Percentiles rank a stretch among this genome's conserved stretches.
These are phyloP conservation scores for Luvunga scandens DNA, from an alignment of 345 rosid species.

Conservation along the genomic window DNA sequence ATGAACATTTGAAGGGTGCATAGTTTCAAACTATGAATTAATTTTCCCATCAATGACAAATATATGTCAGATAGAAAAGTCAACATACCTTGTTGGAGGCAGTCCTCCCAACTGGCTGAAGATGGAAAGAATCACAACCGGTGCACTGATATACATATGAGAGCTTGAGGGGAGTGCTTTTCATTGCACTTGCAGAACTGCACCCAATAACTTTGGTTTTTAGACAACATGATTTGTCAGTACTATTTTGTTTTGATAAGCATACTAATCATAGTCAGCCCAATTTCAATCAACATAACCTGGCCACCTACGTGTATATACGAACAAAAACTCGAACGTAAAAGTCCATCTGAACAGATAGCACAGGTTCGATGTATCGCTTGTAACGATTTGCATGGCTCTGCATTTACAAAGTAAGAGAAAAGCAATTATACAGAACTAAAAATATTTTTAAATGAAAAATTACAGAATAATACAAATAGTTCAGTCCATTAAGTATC, in stretches of 20 bases:
- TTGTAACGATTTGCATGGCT: constrained; percentile 99
- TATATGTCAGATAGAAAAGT: neutral
- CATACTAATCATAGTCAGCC: neutral
- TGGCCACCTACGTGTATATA: constrained; percentile 71
- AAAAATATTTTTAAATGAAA: neutral
- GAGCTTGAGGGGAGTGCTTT: constrained; percentile 97
- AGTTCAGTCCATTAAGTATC: neutral
- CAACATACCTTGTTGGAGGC: constrained; percentile 78
- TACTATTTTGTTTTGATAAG: neutral
- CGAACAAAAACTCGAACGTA: constrained; percentile 97
- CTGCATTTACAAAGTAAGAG: constrained; percentile 43
- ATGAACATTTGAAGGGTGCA: neutral
- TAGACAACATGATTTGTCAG: constrained; percentile 13
- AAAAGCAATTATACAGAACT: neutral
- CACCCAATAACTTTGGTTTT: constrained; percentile 28
- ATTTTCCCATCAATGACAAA: neutral
- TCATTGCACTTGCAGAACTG: constrained; percentile 98
- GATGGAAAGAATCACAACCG: constrained; percentile 98
- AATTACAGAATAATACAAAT: neutral
- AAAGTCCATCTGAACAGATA: constrained; percentile 94
- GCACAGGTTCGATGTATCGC: constrained; percentile 92
- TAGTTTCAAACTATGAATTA: neutral
- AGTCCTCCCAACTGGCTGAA: constrained; percentile 87
- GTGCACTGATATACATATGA: constrained; percentile 95
- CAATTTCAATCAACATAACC: neutral